Evolutionary conservation across 257 asterid genomes (phyloP).

Genomic region (Solanum appendiculatum): DNA sequence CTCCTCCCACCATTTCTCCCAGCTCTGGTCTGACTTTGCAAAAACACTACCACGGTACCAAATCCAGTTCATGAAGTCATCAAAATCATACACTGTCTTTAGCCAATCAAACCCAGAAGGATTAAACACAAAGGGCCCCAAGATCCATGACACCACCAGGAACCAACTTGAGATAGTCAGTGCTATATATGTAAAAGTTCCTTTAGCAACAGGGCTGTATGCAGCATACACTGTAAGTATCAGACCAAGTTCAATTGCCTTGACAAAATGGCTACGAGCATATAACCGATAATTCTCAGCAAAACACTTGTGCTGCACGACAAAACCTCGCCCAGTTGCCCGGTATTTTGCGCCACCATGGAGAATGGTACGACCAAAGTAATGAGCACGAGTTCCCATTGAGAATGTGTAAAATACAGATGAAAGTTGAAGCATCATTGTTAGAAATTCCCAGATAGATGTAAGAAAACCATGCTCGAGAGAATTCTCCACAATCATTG

Average conservation of each 20-base stretch:
- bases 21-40: conserved; percentile 88
- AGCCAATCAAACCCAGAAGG: conserved; percentile 98
- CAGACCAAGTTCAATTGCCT: conserved; percentile 93
- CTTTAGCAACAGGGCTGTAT: conserved; percentile 79
- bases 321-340: conserved; percentile 99
- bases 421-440: conserved; percentile 96
- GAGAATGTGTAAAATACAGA: conserved; percentile 92
- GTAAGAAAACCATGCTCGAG: conserved; percentile 94
- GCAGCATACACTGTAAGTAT: conserved; percentile 86
- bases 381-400: conserved; percentile 99
- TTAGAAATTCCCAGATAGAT: conserved; percentile 85
- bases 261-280: conserved; percentile 95
- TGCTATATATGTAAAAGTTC: conserved; percentile 78
- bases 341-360: conserved; percentile 99
- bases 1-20: conserved; percentile 99
- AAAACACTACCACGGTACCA: conserved; percentile 95
- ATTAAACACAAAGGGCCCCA: conserved; percentile 87
- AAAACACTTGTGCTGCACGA: conserved; percentile 91
- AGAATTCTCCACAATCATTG: conserved; percentile 93
- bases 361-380: conserved; percentile 93
- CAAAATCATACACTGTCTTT: conserved; percentile 90
- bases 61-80: conserved; percentile 91
- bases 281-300: conserved; percentile 78
- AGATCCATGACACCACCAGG: conserved; percentile 82
- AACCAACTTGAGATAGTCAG: conserved; percentile 96